Evolutionary conservation across 1,284 basidiomycete genomes (phyloP).

Genomic region (Moesziomyces sp.): DNA sequence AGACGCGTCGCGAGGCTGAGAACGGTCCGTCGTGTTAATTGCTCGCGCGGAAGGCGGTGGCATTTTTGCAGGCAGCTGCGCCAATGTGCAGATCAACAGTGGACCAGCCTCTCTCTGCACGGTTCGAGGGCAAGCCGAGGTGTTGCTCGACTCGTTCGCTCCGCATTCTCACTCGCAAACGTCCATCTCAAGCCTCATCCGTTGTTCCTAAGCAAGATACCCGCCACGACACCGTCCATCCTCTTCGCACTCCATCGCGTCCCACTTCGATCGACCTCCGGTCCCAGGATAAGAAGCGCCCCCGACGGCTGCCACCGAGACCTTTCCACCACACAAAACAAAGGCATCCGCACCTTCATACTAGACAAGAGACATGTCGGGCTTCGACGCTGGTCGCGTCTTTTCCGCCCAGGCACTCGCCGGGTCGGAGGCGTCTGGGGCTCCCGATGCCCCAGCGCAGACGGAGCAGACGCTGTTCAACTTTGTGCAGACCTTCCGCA

Average conservation of each 20-base stretch:
- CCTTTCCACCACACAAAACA: no score
- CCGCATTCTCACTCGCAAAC: no score
- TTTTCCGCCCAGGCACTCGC: slow-evolving; percentile 63
- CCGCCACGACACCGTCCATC: neutral
- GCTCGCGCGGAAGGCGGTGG: slow-evolving; percentile 7
- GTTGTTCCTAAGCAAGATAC: neutral
- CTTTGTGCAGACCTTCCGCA: slow-evolving; percentile 66
- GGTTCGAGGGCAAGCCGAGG: neutral
- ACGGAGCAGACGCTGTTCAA: slow-evolving; percentile 65
- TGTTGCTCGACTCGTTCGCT: no score
- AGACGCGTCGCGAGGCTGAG: slow-evolving; percentile 26
- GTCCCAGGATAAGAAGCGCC: no score
- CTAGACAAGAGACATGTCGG: slow-evolving; percentile 57
- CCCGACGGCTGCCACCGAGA: no score
- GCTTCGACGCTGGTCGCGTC: slow-evolving; percentile 65
- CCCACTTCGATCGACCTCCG: neutral
- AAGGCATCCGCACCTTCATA: neutral
- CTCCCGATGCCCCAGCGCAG: slow-evolving; percentile 65
- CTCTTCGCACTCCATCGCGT: neutral
- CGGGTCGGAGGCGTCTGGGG: slow-evolving; percentile 55
- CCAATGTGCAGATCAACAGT: slow-evolving; percentile 7
- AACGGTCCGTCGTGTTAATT: slow-evolving; percentile 40
- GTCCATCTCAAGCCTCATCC: neutral
- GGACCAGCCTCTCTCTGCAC: neutral
- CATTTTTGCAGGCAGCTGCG: neutral